Evolutionary conservation across 164 flowering plant species (phyloP), one percentile per base, ranked within the genome.

Genomic region (Cinnamomum chago): DNA sequence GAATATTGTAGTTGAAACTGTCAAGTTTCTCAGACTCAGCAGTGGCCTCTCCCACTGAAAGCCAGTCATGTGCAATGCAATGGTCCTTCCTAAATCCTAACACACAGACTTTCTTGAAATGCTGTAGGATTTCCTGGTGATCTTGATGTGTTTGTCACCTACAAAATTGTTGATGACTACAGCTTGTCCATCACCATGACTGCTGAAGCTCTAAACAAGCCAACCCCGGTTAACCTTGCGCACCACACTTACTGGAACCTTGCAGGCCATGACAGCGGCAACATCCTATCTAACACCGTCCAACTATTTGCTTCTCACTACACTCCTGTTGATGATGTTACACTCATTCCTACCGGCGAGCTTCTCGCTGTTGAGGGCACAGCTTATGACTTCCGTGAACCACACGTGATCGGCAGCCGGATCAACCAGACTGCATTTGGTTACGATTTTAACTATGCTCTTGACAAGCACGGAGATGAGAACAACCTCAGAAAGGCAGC

Each of bases 311-410:
- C 79, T 0, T 87, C 92, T 25, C 55, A 77, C 5, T 79, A 84
- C 81, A 95, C 97, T 1, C 92, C 90, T 0, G 86, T 88, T 1
- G 92, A 92, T 65, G 33, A 69, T 0, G 60, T 14, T 5, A 9
- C 81, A 1, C 92, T 90, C 50, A 92, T 95, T 72, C 99, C 99
- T 4, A 95, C 96, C 0, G 99, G 99, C 12, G 64, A 89, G 68
- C 70, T 92, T 35, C 50, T 17, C 0, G 27, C 90, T 0, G 92
- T 93, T 6, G 76, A 82, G 70, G 88, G 84, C 24, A 95, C 99
- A 0, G 87, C 96, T 0, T 95, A 82, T 27, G 95, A 95, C 72
- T 90, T 95, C 75, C 84, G 77, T 51, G 11, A 81, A 62, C 85
- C 89, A 6, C 73, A 67, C 4, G 72, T 72, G 3, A 75, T 91